phyloP scores from a whole-genome alignment of 305 asterid species.

The Striga hermonthica region DNA sequence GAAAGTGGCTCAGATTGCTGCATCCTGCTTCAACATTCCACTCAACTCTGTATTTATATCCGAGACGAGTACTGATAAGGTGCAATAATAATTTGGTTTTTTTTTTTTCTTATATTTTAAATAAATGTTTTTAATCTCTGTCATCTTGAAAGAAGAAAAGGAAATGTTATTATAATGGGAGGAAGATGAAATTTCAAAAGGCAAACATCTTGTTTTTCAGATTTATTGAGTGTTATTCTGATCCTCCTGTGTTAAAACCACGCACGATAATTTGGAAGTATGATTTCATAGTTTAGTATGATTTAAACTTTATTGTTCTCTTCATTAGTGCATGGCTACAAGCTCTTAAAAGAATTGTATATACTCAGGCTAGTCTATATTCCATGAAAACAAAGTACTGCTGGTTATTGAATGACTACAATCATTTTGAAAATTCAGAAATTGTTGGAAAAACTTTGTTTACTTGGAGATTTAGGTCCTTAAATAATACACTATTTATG shows the following conservation, averaged over 20 bases:
- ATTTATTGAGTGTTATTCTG: background rate
- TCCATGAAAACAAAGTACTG: background rate
- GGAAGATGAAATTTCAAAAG: too few species aligned
- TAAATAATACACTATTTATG: too few species aligned
- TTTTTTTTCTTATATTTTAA: too few species aligned
- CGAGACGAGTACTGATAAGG: constrained; percentile 98
- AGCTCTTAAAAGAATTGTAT: background rate
- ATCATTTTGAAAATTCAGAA: background rate
- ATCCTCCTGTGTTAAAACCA: background rate
- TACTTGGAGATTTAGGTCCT: background rate
- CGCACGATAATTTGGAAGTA: background rate
- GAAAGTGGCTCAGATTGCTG: constrained; percentile 94
- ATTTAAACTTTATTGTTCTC: background rate
- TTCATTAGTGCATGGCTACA: background rate
- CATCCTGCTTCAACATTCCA: constrained; percentile 80
- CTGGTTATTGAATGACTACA: background rate
- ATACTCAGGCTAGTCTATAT: background rate
- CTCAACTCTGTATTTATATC: constrained; percentile 87
- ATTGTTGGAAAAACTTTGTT: background rate
- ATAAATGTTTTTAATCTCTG: too few species aligned
- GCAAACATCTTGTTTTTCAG: too few species aligned
- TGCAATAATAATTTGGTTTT: constrained; percentile 24
- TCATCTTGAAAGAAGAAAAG: too few species aligned
- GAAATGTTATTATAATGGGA: too few species aligned
- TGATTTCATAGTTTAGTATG: background rate